Percentiles rank a stretch among this genome's conserved stretches.
These are phyloP conservation scores for Pythium angustatum DNA, from an alignment of 352 stramenopile genomes.

Conservation along the genomic window DNA sequence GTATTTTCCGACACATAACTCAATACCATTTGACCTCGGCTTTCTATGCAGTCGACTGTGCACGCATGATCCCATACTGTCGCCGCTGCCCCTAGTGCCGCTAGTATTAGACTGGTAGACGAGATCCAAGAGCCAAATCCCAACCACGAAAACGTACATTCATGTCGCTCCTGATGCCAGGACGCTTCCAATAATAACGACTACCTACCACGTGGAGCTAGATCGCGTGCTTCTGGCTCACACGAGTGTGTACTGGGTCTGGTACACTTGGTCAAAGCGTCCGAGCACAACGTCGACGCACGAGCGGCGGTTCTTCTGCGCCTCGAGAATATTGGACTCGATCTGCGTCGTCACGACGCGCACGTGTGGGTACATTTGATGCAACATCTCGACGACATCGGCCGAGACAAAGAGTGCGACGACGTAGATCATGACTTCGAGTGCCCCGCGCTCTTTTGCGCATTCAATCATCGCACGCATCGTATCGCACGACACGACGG, in stretches of 20 bases:
- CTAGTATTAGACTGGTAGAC: too few relatives aligned
- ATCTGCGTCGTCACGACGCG: slow-evolving; percentile 35
- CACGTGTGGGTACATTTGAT: slow-evolving; percentile 34
- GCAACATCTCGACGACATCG: slow-evolving; percentile 40
- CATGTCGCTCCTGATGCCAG: not conserved
- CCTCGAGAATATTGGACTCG: slow-evolving; percentile 22
- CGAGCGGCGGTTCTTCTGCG: slow-evolving; percentile 21
- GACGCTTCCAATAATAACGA: not conserved
- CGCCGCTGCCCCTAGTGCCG: too few relatives aligned
- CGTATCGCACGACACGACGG: slow-evolving; percentile 33
- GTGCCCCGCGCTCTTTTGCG: slow-evolving; percentile 43
- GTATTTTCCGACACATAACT: too few relatives aligned
- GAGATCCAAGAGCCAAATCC: too few relatives aligned
- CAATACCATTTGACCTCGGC: too few relatives aligned
- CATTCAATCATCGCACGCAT: slow-evolving; percentile 39
- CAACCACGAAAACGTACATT: too few relatives aligned
- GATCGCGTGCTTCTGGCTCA: too few relatives aligned
- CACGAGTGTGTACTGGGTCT: slow-evolving; percentile 27
- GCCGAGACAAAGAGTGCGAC: slow-evolving; percentile 43
- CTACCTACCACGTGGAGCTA: not conserved
- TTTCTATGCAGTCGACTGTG: too few relatives aligned
- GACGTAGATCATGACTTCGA: slow-evolving; percentile 51
- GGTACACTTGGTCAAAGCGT: slow-evolving; percentile 31
- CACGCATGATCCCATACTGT: too few relatives aligned
- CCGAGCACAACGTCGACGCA: slow-evolving; percentile 28